Conservation (phyloP, 2,329 filamentous ascomycete species). For the Pseudogymnoascus sp. region DNA sequence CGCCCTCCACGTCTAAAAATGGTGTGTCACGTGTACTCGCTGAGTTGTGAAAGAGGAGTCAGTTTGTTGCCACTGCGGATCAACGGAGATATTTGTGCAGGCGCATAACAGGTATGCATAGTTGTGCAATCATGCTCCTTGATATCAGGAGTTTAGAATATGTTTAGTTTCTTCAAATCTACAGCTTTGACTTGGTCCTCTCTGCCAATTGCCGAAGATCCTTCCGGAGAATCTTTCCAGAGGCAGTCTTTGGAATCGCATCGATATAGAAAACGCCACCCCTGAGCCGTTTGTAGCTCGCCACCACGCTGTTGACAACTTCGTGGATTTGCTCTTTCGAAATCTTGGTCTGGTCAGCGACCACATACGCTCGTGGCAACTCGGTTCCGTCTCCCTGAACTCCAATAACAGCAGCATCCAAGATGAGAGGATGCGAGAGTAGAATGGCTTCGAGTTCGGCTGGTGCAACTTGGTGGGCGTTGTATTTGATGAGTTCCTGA, state of each 20-base stretch:
- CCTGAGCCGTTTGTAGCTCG: not conserved
- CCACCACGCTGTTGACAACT: constrained; percentile 22
- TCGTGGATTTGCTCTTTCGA: constrained; percentile 27
- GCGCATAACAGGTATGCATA: not conserved
- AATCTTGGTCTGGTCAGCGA: constrained; percentile 26
- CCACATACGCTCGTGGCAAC: constrained; percentile 37
- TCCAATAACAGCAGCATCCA: constrained; percentile 57
- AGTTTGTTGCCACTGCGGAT: not conserved
- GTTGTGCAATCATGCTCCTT: not conserved
- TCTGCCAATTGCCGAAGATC: constrained; percentile 28
- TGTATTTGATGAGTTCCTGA: constrained; percentile 42
- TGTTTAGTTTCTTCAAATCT: not conserved
- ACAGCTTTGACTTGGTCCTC: not conserved
- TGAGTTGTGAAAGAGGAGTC: not conserved
- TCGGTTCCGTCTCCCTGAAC: constrained; percentile 37
- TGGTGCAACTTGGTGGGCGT: constrained; percentile 38
- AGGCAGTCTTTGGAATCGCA: not conserved
- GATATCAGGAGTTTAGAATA: not conserved
- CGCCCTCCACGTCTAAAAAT: not conserved
- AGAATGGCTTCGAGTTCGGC: constrained; percentile 36
- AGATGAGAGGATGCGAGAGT: constrained; percentile 33
- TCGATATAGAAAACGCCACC: not conserved
- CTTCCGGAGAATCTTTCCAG: constrained; percentile 16
- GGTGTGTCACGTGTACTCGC: not conserved
- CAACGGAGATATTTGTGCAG: not conserved